phyloP scores from a whole-genome alignment of 1,139 yeast genomes.

The Chernovozyma sophiae-reginae region DNA sequence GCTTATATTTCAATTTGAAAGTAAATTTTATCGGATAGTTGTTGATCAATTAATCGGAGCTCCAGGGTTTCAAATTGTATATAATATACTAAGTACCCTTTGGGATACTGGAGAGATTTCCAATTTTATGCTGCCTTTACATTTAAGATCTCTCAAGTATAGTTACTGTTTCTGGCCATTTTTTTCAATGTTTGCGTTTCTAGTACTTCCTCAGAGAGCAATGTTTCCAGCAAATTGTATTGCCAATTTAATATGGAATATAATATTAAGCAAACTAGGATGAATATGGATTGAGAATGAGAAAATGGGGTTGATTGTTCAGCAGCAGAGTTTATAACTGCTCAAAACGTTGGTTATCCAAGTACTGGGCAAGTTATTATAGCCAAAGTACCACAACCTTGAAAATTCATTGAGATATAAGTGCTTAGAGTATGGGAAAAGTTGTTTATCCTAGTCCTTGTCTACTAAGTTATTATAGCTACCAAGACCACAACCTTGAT shows the following conservation, averaged over 20 bases:
- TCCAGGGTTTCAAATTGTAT: slow-evolving; percentile 50
- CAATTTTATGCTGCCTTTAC: slow-evolving; percentile 26
- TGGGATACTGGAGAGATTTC: slow-evolving; percentile 53
- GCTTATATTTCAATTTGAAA: slow-evolving; percentile 35
- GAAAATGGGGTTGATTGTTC: too few species aligned
- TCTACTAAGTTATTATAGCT: too few species aligned
- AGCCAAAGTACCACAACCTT: too few species aligned
- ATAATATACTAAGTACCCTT: slow-evolving; percentile 43
- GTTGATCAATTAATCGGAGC: slow-evolving; percentile 56
- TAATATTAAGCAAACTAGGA: slow-evolving; percentile 37
- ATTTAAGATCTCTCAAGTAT: slow-evolving; percentile 45
- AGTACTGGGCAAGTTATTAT: too few species aligned
- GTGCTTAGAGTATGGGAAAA: too few species aligned
- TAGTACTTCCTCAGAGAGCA: slow-evolving; percentile 41
- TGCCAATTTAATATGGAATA: slow-evolving; percentile 54
- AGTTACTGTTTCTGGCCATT: slow-evolving; percentile 61
- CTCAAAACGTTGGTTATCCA: too few species aligned
- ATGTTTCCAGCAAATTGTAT: slow-evolving; percentile 59
- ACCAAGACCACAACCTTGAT: too few species aligned
- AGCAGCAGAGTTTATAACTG: too few species aligned
- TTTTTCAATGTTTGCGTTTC: slow-evolving; percentile 48
- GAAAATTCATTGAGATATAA: too few species aligned
- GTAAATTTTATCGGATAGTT: slow-evolving; percentile 33
- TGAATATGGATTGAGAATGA: too few species aligned
- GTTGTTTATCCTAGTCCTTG: too few species aligned